Evolutionary conservation across 108 stramenopile genomes (phyloP).

Genomic region (Asterionellopsis glacialis): DNA sequence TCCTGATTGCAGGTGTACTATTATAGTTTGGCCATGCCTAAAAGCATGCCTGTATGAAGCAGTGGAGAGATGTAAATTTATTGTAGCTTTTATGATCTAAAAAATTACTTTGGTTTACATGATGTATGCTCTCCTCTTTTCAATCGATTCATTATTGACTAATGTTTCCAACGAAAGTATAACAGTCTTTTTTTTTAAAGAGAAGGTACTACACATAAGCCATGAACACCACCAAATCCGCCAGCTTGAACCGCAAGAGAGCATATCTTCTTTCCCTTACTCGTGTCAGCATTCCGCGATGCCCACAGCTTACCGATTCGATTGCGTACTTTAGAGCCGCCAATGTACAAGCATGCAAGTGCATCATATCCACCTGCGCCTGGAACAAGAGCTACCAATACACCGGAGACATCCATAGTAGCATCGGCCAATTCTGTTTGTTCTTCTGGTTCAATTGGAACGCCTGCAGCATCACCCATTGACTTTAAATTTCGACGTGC

Average conservation of each 20-base stretch:
- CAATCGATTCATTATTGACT: no score
- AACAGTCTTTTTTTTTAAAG: no score
- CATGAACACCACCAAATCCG: slow-evolving; percentile 30
- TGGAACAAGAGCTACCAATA: slow-evolving; percentile 87
- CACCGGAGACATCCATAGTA: slow-evolving; percentile 82
- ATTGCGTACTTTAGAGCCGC: slow-evolving; percentile 46
- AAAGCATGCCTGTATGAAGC: no score
- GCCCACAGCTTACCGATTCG: slow-evolving; percentile 69
- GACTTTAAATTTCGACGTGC: slow-evolving; percentile 57
- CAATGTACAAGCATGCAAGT: slow-evolving; percentile 77
- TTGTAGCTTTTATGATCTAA: no score
- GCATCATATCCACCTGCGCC: slow-evolving; percentile 97
- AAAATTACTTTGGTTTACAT: no score
- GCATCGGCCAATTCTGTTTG: slow-evolving; percentile 87
- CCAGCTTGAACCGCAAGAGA: slow-evolving; percentile 60
- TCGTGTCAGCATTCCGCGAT: slow-evolving; percentile 17
- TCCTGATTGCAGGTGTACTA: no score
- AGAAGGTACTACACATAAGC: no score
- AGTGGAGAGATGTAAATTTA: no score
- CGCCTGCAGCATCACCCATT: slow-evolving; percentile 82
- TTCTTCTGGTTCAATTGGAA: slow-evolving; percentile 87
- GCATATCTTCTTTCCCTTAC: slow-evolving; percentile 37
- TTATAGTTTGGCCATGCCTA: no score
- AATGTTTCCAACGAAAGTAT: no score
- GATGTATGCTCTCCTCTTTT: no score